These are phyloP conservation scores for Astragalus membranaceus DNA, from an alignment of 306 rosid genomes.

Conservation along the genomic window DNA sequence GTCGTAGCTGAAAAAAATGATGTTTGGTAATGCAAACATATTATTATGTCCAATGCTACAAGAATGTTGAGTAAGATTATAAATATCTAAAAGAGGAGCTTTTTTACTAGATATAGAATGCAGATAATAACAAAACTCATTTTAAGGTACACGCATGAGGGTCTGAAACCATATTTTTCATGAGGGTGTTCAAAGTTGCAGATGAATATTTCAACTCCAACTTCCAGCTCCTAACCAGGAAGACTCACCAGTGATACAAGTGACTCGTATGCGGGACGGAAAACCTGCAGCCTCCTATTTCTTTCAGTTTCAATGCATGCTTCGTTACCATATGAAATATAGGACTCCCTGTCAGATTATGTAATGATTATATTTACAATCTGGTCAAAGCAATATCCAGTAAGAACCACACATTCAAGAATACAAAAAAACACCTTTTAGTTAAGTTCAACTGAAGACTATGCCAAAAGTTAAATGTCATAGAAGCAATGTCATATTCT, in stretches of 20 bases:
- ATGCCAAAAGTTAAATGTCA: conserved; percentile 99
- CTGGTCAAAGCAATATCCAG: conserved; percentile 11
- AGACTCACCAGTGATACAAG: conserved; percentile 89
- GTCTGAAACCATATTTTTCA: not conserved
- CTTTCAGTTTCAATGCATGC: conserved; percentile 78
- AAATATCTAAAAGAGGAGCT: not conserved
- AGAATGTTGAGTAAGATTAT: not conserved
- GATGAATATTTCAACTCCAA: not conserved
- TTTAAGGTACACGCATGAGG: not conserved
- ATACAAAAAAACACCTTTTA: conserved; percentile 45
- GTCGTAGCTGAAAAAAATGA: not conserved
- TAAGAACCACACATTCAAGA: not conserved
- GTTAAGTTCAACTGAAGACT: conserved; percentile 90
- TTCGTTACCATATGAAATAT: conserved; percentile 61
- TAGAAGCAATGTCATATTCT: conserved; percentile 79
- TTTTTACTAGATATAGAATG: conserved; percentile 8
- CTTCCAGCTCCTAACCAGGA: conserved; percentile 16
- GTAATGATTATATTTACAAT: conserved; percentile 25
- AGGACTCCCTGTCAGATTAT: conserved; percentile 59
- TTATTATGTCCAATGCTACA: conserved; percentile 23
- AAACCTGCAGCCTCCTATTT: conserved; percentile 78
- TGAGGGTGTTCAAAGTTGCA: not conserved
- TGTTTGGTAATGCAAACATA: not conserved
- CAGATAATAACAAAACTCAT: not conserved
- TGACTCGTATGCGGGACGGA: conserved; percentile 85